Evolutionary conservation across 2,329 filamentous ascomycete species (phyloP), one percentile per base, ranked within the genome.

Genomic region (Fusarium sacchari): DNA sequence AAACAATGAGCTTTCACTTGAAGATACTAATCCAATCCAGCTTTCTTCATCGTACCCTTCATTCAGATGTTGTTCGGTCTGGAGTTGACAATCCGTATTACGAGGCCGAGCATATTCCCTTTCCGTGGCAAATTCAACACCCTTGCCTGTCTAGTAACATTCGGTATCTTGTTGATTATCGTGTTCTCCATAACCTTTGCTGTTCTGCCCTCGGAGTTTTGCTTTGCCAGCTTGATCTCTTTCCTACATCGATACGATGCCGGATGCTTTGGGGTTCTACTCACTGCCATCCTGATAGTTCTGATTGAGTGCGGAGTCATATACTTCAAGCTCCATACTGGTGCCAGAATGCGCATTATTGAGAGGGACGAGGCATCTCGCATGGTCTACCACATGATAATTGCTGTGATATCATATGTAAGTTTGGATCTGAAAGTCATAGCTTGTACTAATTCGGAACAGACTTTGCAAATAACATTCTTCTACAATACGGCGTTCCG

Each of bases 211-310:
- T 85, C 86, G 11, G 87, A 91, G 71, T 85, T 87, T 59, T 94
- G 92, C 81, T 90, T 93, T 75, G 90, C 90, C 30, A 90, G 89
- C 11, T 84, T 94, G 13, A 89, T 93, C 73, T 93, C 89, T 89
- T 92, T 92, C 69, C 83, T 93, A 46, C 85, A 88, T 62, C 85
- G 84, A 73, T 93, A 90, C 81, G 86, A 89, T n/a, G 78, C 86
- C 20, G 86, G 87, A 10, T 88, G 86, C 64, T 87, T 93, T 62
- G 84, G 84, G 15, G 77, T 92, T 3, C 79, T 92, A 17, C 80
- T 86, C 28, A 78, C 84, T 26, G 84, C 91, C 47, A 82, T 86
- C n/a, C 79, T 84, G 40, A 78, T 86, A 30, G 81, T 92, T 59
- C 77, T 89, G 20, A 71, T 86, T 18, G 85, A 87, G 71, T 84